Conservation (phyloP, 139 green algal species). For the Haematococcus lacustris region DNA sequence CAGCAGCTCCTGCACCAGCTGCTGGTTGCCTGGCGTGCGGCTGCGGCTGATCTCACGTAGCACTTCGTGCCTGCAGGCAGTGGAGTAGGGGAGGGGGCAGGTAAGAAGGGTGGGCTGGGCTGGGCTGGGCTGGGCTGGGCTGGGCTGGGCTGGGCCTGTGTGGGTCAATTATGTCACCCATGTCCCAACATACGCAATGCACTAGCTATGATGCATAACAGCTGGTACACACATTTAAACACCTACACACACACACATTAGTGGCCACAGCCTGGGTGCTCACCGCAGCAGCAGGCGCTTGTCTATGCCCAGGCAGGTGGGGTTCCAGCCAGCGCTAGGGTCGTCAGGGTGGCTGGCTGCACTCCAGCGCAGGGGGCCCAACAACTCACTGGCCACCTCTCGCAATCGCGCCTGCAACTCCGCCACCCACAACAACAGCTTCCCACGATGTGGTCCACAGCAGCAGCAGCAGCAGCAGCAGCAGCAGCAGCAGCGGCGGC, state of each 20-base stretch:
- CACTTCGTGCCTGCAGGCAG: neutral
- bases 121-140: no score
- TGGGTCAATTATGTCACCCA: no score
- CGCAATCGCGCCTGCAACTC: conserved; percentile 39
- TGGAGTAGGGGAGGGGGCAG: no score
- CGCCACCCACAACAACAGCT: no score
- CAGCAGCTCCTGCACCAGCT: neutral
- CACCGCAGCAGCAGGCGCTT: neutral
- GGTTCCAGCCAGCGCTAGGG: neutral
- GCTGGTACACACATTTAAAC: no score
- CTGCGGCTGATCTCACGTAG: conserved; percentile 4
- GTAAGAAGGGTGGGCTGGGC: no score
- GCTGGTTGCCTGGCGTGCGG: neutral
- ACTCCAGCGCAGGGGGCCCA: conserved; percentile 34
- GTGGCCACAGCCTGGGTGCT: no score
- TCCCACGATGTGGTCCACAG: neutral
- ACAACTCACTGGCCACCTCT: conserved; percentile 49
- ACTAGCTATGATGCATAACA: no score
- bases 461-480: neutral
- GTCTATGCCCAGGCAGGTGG: no score
- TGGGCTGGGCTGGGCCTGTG: no score
- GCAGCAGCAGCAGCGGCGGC: neutral
- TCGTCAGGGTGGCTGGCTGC: neutral
- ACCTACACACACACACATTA: no score
- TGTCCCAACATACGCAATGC: no score